phyloP scores from a whole-genome alignment of 2,329 filamentous ascomycete species.

The Epichloe gansuensis region DNA sequence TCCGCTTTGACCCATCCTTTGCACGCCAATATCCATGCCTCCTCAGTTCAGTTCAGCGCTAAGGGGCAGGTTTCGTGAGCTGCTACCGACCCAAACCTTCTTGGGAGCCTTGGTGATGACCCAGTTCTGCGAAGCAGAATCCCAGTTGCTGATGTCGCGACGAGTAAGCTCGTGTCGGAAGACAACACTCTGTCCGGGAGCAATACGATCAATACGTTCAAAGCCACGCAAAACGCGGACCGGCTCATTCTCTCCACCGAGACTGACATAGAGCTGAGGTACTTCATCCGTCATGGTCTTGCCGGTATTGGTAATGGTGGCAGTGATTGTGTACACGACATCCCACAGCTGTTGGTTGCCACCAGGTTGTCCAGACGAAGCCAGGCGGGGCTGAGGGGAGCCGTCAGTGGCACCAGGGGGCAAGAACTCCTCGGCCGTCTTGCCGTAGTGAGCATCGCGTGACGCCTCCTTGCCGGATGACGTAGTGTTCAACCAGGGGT shows the following conservation, averaged over 20 bases:
- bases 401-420: slow-evolving; percentile 44
- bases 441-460: slow-evolving; percentile 45
- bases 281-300: slow-evolving; percentile 53
- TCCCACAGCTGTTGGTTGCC: slow-evolving; percentile 57
- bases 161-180: slow-evolving; percentile 61
- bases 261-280: slow-evolving; percentile 64
- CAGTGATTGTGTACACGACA: slow-evolving; percentile 52
- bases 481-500: slow-evolving; percentile 59
- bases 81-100: slow-evolving; percentile 41
- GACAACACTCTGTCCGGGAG: slow-evolving; percentile 50
- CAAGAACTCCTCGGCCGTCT: slow-evolving; percentile 43
- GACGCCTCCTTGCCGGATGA: slow-evolving; percentile 42
- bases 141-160: slow-evolving; percentile 82
- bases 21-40: neutral
- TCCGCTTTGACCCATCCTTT: neutral
- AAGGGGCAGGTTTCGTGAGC: slow-evolving; percentile 41
- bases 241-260: slow-evolving; percentile 66
- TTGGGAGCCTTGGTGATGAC: slow-evolving; percentile 41
- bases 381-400: slow-evolving; percentile 40
- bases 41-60: slow-evolving; percentile 8
- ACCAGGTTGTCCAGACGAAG: slow-evolving; percentile 42
- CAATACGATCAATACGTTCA: slow-evolving; percentile 56
- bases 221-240: slow-evolving; percentile 62
- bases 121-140: slow-evolving; percentile 71
- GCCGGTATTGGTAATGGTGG: slow-evolving; percentile 61